phyloP scores from a whole-genome alignment of 2,329 filamentous ascomycete genomes.

The Penicillium sp. region DNA sequence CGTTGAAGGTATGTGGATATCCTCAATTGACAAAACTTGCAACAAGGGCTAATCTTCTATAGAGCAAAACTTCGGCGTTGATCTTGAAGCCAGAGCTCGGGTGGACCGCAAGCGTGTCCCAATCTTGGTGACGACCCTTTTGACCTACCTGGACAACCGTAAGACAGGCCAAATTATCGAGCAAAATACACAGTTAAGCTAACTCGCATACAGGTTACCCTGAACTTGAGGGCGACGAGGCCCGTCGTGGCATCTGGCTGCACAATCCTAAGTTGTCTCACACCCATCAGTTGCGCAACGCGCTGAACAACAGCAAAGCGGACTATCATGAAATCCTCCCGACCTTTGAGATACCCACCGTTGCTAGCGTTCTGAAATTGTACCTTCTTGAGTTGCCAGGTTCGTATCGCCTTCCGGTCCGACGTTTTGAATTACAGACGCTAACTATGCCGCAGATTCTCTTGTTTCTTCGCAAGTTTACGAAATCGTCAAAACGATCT shows the following conservation, averaged over 20 bases:
- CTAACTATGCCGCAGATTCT: conserved; percentile 66
- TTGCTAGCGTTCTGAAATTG: conserved; percentile 88
- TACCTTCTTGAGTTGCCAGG: conserved; percentile 93
- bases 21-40: no score
- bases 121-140: conserved; percentile 83
- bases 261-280: conserved; percentile 83
- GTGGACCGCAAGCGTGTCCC: conserved; percentile 96
- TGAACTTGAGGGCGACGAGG: conserved; percentile 94
- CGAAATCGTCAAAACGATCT: conserved; percentile 97
- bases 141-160: conserved; percentile 91
- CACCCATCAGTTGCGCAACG: conserved; percentile 78
- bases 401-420: conserved; percentile 48
- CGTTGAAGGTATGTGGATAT: conserved; percentile 63
- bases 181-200: neutral
- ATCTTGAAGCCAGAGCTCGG: conserved; percentile 90
- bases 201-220: conserved; percentile 67
- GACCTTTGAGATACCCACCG: conserved; percentile 89
- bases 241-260: conserved; percentile 88
- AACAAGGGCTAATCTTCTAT: conserved; percentile 11
- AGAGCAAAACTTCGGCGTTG: conserved; percentile 95
- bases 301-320: conserved; percentile 82
- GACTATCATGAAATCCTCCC: conserved; percentile 74
- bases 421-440: neutral
- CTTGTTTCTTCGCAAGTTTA: conserved; percentile 97
- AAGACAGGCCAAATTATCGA: conserved; percentile 22